Conservation (phyloP, 2,329 filamentous ascomycete species). For the Sclerotinia sclerotiorum region DNA sequence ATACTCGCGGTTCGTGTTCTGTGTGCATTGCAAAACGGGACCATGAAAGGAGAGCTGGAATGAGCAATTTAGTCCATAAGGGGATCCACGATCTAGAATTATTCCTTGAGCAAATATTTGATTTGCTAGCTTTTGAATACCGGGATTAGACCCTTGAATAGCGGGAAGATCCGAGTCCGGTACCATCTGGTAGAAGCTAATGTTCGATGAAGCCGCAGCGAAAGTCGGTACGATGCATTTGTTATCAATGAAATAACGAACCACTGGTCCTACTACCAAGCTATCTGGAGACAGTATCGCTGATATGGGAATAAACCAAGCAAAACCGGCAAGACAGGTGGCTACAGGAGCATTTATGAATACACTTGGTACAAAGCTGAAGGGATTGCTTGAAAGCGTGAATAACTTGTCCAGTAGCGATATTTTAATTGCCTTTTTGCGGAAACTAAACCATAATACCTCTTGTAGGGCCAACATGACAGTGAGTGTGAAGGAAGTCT, state of each 20-base stretch:
- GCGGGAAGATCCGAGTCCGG: neutral
- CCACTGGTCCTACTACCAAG: neutral
- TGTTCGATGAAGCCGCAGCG: neutral
- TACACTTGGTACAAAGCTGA: slow-evolving; percentile 1
- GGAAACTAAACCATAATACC: slow-evolving; percentile 9
- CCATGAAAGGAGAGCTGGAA: neutral
- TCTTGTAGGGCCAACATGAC: neutral
- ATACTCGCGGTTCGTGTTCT: neutral
- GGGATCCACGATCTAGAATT: neutral
- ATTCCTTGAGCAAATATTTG: slow-evolving; percentile 7
- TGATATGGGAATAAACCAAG: slow-evolving; percentile 4
- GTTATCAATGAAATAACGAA: neutral
- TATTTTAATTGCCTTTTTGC: neutral
- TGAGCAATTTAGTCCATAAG: neutral
- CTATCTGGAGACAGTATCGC: slow-evolving; percentile 9
- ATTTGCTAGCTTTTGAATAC: slow-evolving; percentile 2
- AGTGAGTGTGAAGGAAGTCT: slow-evolving; percentile 2
- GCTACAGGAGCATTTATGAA: slow-evolving; percentile 2
- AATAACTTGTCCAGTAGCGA: slow-evolving; percentile 3
- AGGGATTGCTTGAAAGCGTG: neutral
- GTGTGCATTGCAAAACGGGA: neutral
- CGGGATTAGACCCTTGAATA: neutral
- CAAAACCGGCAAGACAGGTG: neutral
- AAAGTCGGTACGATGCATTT: neutral
- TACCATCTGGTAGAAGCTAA: slow-evolving; percentile 8